A percentile compares a stretch with the other conserved stretches of the same genome.
Conservation (phyloP, 164 flowering plant species). For the Berberis thunbergii region DNA sequence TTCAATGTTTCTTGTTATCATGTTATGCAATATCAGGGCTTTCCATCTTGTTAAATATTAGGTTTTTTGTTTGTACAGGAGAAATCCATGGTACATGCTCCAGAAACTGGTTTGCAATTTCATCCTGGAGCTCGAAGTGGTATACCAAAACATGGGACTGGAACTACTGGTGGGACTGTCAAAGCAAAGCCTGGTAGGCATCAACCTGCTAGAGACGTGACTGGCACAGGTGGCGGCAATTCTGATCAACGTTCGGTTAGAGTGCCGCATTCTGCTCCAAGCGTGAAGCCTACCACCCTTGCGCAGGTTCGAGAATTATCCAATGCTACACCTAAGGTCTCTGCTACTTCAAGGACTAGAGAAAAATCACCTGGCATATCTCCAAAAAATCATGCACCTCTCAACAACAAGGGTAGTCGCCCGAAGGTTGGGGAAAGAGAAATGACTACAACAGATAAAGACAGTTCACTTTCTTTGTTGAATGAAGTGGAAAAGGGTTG, state of each 20-base stretch:
- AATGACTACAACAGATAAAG: neutral
- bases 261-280: conserved; percentile 10
- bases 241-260: conserved; percentile 10
- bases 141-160: conserved; percentile 8
- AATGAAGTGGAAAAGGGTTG: neutral
- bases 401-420: neutral
- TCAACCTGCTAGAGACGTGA: conserved; percentile 21
- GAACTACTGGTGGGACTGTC: conserved; percentile 15
- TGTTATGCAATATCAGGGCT: too few relatives aligned
- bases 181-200: conserved; percentile 25
- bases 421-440: neutral
- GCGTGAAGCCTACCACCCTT: conserved; percentile 16
- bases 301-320: conserved; percentile 16
- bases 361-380: conserved; percentile 7
- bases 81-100: conserved; percentile 17
- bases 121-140: conserved; percentile 16
- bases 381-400: conserved; percentile 12
- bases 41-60: too few relatives aligned
- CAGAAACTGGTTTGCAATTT: conserved; percentile 22
- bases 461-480: neutral
- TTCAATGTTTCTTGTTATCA: too few relatives aligned
- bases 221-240: conserved; percentile 10
- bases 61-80: conserved; percentile 5
- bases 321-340: conserved; percentile 14
- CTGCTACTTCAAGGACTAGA: conserved; percentile 11